Percentiles rank a stretch among this genome's conserved stretches.
These are phyloP conservation scores for Scedosporium aurantiacum DNA, from an alignment of 2,329 filamentous ascomycete genomes.

Conservation along the genomic window DNA sequence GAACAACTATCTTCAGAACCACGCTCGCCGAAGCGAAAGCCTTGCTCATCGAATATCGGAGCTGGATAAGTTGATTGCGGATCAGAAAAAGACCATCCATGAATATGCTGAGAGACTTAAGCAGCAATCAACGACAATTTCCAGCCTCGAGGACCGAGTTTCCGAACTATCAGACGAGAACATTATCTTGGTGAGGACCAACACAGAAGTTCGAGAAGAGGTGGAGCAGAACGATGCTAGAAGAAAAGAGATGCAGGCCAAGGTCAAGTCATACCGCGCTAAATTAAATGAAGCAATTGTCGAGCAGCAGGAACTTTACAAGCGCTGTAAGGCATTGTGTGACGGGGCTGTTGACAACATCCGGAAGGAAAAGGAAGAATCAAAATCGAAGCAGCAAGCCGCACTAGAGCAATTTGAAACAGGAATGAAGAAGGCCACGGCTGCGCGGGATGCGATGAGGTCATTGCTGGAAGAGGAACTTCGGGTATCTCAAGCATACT, in stretches of 20 bases:
- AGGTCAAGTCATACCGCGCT: constrained; percentile 21
- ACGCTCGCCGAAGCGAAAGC: constrained; percentile 4
- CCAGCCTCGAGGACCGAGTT: constrained; percentile 16
- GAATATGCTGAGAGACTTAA: not conserved
- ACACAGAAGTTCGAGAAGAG: constrained; percentile 16
- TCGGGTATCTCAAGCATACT: not conserved
- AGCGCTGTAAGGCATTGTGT: constrained; percentile 20
- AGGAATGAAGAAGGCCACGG: not conserved
- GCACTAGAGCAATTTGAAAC: not conserved
- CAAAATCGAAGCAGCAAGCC: constrained; percentile 19
- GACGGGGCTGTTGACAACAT: constrained; percentile 19
- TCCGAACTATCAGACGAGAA: constrained; percentile 17
- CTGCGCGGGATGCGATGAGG: not conserved
- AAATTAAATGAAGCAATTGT: constrained; percentile 33
- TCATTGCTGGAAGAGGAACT: constrained; percentile 2
- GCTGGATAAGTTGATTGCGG: constrained; percentile 5
- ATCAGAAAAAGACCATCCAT: constrained; percentile 2
- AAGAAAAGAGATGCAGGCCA: constrained; percentile 22
- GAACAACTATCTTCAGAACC: constrained; percentile 5
- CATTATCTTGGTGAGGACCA: constrained; percentile 14
- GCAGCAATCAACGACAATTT: not conserved
- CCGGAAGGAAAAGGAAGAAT: constrained; percentile 18
- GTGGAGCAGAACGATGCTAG: constrained; percentile 17
- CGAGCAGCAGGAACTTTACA: constrained; percentile 35
- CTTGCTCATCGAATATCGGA: constrained; percentile 4